Conservation (phyloP, 805 yeast genomes). For the Starmerella bombicola region DNA sequence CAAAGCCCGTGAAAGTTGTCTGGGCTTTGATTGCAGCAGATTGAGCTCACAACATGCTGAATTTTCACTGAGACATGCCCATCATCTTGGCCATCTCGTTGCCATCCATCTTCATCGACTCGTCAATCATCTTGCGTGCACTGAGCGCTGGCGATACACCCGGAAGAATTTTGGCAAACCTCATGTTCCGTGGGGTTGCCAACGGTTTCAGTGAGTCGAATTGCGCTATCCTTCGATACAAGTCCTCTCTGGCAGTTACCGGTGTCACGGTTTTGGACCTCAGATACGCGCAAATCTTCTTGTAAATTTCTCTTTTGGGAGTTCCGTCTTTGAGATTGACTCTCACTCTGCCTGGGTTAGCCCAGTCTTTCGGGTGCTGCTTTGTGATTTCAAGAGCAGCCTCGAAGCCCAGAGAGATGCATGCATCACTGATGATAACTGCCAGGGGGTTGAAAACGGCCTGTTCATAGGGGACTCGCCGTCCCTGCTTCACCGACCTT, state of each 20-base stretch:
- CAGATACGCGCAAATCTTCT: conserved; percentile 48
- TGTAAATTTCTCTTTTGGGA: conserved; percentile 52
- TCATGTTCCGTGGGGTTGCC: conserved; percentile 75
- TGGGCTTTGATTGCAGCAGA: too few species aligned
- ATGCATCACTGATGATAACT: conserved; percentile 64
- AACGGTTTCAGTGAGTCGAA: conserved; percentile 34
- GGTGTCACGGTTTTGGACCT: conserved; percentile 57
- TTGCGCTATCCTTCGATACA: conserved; percentile 21
- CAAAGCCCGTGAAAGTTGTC: too few species aligned
- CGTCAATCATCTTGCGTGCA: conserved; percentile 69
- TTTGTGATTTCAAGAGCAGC: conserved; percentile 47
- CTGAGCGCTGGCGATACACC: conserved; percentile 64
- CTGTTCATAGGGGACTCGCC: conserved; percentile 55
- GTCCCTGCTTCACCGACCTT: conserved; percentile 66
- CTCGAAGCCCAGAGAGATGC: conserved; percentile 30
- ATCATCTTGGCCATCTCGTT: conserved; percentile 16
- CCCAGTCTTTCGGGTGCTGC: conserved; percentile 91
- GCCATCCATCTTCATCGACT: conserved; percentile 15
- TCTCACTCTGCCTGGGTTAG: conserved; percentile 93
- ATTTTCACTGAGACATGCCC: too few species aligned
- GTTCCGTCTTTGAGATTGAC: conserved; percentile 41
- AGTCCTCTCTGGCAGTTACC: conserved; percentile 34
- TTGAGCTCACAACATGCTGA: too few species aligned
- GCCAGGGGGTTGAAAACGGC: conserved; percentile 87
- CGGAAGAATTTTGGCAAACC: conserved; percentile 82